Base-by-base conservation (phyloP, 2,329 filamentous ascomycete genomes). In the Aspergillus nomiae region DNA sequence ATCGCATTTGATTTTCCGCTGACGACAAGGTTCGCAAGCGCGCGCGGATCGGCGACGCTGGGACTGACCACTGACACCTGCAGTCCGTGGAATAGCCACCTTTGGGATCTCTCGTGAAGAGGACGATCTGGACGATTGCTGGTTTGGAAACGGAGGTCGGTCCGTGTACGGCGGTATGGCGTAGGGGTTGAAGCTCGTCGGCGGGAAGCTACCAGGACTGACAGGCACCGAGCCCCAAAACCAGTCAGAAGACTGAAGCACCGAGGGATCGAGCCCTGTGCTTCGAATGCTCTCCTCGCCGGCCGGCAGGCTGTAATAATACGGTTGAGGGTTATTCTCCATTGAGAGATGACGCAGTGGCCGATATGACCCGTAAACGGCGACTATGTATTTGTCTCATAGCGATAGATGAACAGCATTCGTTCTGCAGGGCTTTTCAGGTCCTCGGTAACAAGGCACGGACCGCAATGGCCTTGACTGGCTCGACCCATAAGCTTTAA, bases 1-100 rank as follows among this genome's bases (percentile, higher is more conserved):
- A 32, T 76, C 75, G 34, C 75, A 77, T 63, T 77, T 77, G 56
- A 74, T 73, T 60, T 77, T 77, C 16, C 75, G 72, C 53, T 70
- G 69, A 21, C 75, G 70, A 62, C 75, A 78, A 7, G 75, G 65
- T 68, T 79, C 76, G 38, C 75, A 76, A 34, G 77, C 76, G 5
- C 73, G 70, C 0, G 70, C 68, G 9, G 74, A 75, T 8, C 74
- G 73, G 10, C 70, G 71, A 38, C 73, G 71, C 32, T 68, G 68
- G 1, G 62, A 58, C 0, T 63, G 61, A 0, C 58, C 65, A 26
- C 68, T 69, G n/a, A 65, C 34, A 2, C 64, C 58, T 2, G 70
- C 62, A 10, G 70, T 58, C 7, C 74, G 72, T 1, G 74, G 74
- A 14, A 76, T 76, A 1, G 74, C 66, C 34, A 76, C 71, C 54